A percentile compares a stretch with the other conserved stretches of the same genome.
phyloP scores from a whole-genome alignment of 2,329 filamentous ascomycete genomes.

The Trichoderma brevicompactum region DNA sequence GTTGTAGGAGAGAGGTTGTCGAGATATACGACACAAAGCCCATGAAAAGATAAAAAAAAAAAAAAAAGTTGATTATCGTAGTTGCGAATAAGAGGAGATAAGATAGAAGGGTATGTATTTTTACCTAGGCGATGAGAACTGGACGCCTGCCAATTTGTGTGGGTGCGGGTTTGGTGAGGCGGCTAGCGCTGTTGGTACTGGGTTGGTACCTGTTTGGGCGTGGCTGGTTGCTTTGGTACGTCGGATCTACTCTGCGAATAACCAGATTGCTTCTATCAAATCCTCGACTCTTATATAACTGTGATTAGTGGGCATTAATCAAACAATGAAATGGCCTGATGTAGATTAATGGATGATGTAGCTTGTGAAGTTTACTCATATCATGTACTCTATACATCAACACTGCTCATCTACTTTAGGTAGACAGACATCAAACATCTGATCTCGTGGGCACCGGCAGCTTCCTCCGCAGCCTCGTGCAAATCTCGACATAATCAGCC shows the following conservation, averaged over 20 bases:
- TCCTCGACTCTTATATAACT: no score
- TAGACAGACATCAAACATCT: constrained; percentile 29
- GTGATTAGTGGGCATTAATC: no score
- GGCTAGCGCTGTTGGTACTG: not conserved
- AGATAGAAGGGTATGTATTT: not conserved
- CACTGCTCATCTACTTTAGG: not conserved
- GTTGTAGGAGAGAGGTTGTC: no score
- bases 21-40: no score
- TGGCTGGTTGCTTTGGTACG: not conserved
- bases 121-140: not conserved
- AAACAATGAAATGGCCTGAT: no score
- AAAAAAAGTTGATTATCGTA: not conserved
- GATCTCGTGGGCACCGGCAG: constrained; percentile 47
- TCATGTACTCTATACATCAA: no score
- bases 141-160: not conserved
- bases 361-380: no score
- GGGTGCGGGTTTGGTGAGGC: not conserved
- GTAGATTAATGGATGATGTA: no score
- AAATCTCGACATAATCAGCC: constrained; percentile 71
- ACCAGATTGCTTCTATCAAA: no score
- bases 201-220: not conserved
- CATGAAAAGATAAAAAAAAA: no score
- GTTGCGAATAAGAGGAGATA: not conserved
- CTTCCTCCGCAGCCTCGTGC: constrained; percentile 48
- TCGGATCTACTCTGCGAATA: not conserved